These are phyloP conservation scores for Coemansia sp. DNA, from an alignment of 192 early-diverging fungal species.

Conservation along the genomic window DNA sequence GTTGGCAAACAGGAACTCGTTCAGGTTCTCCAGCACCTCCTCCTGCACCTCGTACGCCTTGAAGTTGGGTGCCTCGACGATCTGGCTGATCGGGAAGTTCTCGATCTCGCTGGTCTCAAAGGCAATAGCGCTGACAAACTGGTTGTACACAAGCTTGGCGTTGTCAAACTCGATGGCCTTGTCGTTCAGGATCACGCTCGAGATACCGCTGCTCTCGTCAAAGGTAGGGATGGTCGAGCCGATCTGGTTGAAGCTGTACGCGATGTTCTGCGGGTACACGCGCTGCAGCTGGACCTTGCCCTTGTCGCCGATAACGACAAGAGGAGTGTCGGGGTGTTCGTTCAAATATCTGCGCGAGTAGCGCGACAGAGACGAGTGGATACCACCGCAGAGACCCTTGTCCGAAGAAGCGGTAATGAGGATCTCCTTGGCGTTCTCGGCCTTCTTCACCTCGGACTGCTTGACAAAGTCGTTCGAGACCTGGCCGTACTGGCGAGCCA, in stretches of 20 bases:
- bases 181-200: slow-evolving; percentile 73
- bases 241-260: slow-evolving; percentile 88
- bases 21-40: slow-evolving; percentile 81
- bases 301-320: slow-evolving; percentile 91
- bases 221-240: slow-evolving; percentile 88
- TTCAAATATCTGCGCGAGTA: slow-evolving; percentile 68
- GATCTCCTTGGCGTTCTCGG: slow-evolving; percentile 68
- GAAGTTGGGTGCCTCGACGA: slow-evolving; percentile 79
- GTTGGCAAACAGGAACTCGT: slow-evolving; percentile 95
- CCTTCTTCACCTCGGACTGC: slow-evolving; percentile 69
- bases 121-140: slow-evolving; percentile 91
- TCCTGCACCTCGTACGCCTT: slow-evolving; percentile 91
- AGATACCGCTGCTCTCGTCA: slow-evolving; percentile 81
- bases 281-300: slow-evolving; percentile 88
- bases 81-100: slow-evolving; percentile 60
- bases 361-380: slow-evolving; percentile 93
- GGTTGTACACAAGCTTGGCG: slow-evolving; percentile 88
- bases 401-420: slow-evolving; percentile 89
- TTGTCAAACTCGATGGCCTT: slow-evolving; percentile 65
- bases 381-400: slow-evolving; percentile 98
- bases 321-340: slow-evolving; percentile 55
- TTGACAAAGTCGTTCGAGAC: slow-evolving; percentile 52
- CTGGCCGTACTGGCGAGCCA: slow-evolving; percentile 73
- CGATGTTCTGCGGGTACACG: slow-evolving; percentile 73
- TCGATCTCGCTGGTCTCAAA: slow-evolving; percentile 78